phyloP scores from a whole-genome alignment of 2,329 filamentous ascomycete genomes.

The Fusarium lyarnte region DNA sequence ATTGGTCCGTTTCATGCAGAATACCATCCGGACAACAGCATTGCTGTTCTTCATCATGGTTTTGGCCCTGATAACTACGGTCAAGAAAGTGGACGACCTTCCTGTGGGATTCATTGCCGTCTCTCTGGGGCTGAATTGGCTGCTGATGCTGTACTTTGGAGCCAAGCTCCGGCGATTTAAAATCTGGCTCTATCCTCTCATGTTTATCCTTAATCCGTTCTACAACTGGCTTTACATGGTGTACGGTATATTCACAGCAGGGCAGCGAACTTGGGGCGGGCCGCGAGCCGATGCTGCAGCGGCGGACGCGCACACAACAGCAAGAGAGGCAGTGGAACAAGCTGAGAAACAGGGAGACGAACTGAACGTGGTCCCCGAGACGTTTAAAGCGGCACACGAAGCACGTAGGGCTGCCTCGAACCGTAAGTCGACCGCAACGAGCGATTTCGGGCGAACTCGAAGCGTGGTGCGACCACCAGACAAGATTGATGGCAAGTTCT shows the following conservation, averaged over 20 bases:
- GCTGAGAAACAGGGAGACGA: slow-evolving; percentile 85
- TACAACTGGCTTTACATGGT: slow-evolving; percentile 99
- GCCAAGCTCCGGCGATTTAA: slow-evolving; percentile 88
- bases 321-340: slow-evolving; percentile 83
- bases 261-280: slow-evolving; percentile 94
- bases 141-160: slow-evolving; percentile 96
- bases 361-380: slow-evolving; percentile 87
- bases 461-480: slow-evolving; percentile 77
- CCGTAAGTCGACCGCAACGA: slow-evolving; percentile 38
- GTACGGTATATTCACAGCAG: slow-evolving; percentile 94
- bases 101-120: slow-evolving; percentile 94
- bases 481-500: slow-evolving; percentile 81
- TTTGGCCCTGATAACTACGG: slow-evolving; percentile 85
- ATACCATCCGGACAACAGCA: slow-evolving; percentile 94
- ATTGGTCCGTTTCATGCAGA: slow-evolving; percentile 90
- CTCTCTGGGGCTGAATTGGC: slow-evolving; percentile 91
- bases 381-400: slow-evolving; percentile 73
- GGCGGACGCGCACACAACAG: slow-evolving; percentile 78
- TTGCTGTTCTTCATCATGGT: slow-evolving; percentile 95
- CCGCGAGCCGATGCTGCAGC: slow-evolving; percentile 88
- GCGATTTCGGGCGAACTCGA: slow-evolving; percentile 57
- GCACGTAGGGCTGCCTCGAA: slow-evolving; percentile 53
- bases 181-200: slow-evolving; percentile 92
- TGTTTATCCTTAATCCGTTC: slow-evolving; percentile 95
- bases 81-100: slow-evolving; percentile 78